phyloP scores from a whole-genome alignment of 805 yeast genomes.

The Kluyveromyces nonfermentans region DNA sequence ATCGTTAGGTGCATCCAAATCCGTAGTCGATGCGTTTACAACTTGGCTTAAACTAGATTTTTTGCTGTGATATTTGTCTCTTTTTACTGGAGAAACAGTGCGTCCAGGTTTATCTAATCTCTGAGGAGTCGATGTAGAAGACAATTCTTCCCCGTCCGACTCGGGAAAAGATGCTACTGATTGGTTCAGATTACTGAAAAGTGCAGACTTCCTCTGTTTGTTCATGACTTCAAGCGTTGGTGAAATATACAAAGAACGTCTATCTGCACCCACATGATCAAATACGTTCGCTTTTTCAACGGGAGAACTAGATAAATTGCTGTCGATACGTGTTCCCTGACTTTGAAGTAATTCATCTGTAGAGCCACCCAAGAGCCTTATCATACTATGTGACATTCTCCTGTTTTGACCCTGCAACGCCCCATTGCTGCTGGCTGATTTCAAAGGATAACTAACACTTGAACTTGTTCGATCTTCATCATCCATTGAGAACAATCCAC shows the following conservation, averaged over 20 bases:
- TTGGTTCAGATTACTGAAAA: slow-evolving; percentile 13
- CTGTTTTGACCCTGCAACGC: neutral
- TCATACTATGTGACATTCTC: slow-evolving; percentile 4
- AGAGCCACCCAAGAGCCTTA: slow-evolving; percentile 6
- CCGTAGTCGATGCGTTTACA: slow-evolving; percentile 5
- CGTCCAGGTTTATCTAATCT: slow-evolving; percentile 18
- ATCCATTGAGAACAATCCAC: slow-evolving; percentile 13
- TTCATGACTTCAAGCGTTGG: slow-evolving; percentile 71
- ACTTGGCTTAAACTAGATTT: slow-evolving; percentile 30
- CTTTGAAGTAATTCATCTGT: slow-evolving; percentile 4
- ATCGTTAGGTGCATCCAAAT: slow-evolving; percentile 6
- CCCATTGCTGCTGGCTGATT: neutral
- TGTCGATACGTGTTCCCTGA: neutral
- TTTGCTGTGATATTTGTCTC: slow-evolving; percentile 33
- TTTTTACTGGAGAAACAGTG: slow-evolving; percentile 26
- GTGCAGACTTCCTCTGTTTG: slow-evolving; percentile 30
- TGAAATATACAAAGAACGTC: slow-evolving; percentile 52
- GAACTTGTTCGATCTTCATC: slow-evolving; percentile 5
- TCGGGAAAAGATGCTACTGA: slow-evolving; percentile 12
- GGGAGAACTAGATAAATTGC: slow-evolving; percentile 10
- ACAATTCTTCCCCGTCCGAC: slow-evolving; percentile 5
- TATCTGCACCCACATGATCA: slow-evolving; percentile 4
- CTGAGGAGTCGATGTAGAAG: slow-evolving; percentile 2
- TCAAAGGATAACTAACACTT: slow-evolving; percentile 2
- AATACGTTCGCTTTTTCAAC: neutral